Conservation (phyloP, 2,329 filamentous ascomycete species). For the Cryoendolithus antarcticus region DNA sequence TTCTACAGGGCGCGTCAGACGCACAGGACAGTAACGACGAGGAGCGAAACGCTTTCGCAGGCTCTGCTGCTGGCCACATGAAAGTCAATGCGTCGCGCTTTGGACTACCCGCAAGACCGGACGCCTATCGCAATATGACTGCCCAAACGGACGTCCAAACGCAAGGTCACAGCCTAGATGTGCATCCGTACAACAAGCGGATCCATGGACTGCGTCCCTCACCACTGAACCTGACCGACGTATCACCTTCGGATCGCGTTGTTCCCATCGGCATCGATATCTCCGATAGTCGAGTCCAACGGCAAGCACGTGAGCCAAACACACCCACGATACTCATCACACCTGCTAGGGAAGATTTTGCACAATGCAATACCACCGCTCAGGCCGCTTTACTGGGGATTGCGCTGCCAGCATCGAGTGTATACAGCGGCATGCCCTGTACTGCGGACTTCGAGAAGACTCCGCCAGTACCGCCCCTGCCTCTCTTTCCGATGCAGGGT, state of each 20-base stretch:
- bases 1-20: constrained; percentile 23
- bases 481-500: constrained; percentile 19
- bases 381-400: constrained; percentile 29
- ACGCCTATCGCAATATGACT: neutral
- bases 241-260: constrained; percentile 57
- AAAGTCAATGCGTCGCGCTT: neutral
- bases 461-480: constrained; percentile 51
- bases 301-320: constrained; percentile 6
- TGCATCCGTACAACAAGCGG: constrained; percentile 12
- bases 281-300: constrained; percentile 38
- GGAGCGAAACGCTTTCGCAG: neutral
- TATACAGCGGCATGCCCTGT: constrained; percentile 43
- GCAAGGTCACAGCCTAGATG: constrained; percentile 13
- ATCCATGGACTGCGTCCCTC: constrained; percentile 17
- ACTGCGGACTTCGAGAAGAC: constrained; percentile 21
- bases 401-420: constrained; percentile 46
- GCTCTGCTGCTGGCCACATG: neutral
- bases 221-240: constrained; percentile 28
- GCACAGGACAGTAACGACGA: constrained; percentile 16
- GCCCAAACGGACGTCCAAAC: constrained; percentile 37
- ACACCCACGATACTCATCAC: constrained; percentile 43
- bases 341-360: constrained; percentile 35
- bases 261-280: constrained; percentile 62
- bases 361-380: too few species aligned
- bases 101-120: constrained; percentile 3